phyloP scores from a whole-genome alignment of 768 basidiomycete genomes.

The Paxillus rubicundulus region DNA sequence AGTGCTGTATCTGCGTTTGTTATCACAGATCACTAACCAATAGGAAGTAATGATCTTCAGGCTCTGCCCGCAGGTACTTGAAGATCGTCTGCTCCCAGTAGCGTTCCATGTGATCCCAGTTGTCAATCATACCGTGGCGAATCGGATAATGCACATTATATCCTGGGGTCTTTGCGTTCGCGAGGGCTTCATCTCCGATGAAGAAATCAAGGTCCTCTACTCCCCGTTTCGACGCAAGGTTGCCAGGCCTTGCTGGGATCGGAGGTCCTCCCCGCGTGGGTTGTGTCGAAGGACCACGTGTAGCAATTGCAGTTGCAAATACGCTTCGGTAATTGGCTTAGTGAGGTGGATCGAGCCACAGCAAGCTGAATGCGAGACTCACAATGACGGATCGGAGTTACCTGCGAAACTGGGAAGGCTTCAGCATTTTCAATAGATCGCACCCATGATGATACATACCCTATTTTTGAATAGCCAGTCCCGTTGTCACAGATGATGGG shows the following conservation, averaged over 20 bases:
- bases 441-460: conserved; percentile 48
- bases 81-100: conserved; percentile 99
- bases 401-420: conserved; percentile 76
- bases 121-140: conserved; percentile 95
- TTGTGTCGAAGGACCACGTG: conserved; percentile 64
- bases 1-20: not conserved
- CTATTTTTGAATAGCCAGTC: conserved; percentile 96
- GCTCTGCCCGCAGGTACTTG: conserved; percentile 97
- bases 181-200: conserved; percentile 97
- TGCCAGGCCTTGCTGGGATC: conserved; percentile 80
- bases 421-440: conserved; percentile 9
- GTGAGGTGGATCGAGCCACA: conserved; percentile 1
- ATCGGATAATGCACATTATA: conserved; percentile 97
- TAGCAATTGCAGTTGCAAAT: conserved; percentile 97
- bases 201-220: conserved; percentile 99
- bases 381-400: conserved; percentile 99
- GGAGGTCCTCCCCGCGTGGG: conserved; percentile 66
- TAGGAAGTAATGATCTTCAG: conserved; percentile 98
- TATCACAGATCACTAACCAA: conserved; percentile 56
- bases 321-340: conserved; percentile 50
- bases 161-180: conserved; percentile 90
- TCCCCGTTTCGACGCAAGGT: conserved; percentile 94
- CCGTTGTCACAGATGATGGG: conserved; percentile 99
- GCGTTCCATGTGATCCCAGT: conserved; percentile 98
- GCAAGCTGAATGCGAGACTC: conserved; percentile 33